Percentiles rank a stretch among this genome's conserved stretches.
Evolutionary conservation across 2,329 filamentous ascomycete genomes (phyloP).

Genomic region (Kalaharituber pfeilii): DNA sequence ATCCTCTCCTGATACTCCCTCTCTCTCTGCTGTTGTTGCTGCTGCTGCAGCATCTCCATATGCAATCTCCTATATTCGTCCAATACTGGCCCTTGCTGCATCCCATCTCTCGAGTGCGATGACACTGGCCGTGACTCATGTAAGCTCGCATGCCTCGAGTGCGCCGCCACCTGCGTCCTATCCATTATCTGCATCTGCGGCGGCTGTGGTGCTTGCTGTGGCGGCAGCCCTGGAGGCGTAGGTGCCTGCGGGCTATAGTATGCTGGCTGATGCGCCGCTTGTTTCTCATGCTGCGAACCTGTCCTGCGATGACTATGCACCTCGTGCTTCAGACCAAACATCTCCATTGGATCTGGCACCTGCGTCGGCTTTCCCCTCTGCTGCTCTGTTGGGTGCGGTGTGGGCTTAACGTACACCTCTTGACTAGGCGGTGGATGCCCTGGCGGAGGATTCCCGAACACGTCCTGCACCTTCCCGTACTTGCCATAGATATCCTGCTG

Average conservation of each 20-base stretch:
- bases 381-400: background rate
- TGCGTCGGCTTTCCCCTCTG: background rate
- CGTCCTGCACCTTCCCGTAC: background rate
- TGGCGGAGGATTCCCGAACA: background rate
- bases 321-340: background rate
- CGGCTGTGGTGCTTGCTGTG: constrained; percentile 4
- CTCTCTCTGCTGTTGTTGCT: too few relatives aligned
- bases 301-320: background rate
- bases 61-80: background rate
- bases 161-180: background rate
- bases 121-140: background rate
- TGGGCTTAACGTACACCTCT: background rate
- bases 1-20: background rate
- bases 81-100: background rate
- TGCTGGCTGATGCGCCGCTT: background rate
- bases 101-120: background rate
- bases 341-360: background rate
- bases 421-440: background rate
- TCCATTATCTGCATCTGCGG: background rate
- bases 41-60: background rate
- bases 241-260: constrained; percentile 1
- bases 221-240: constrained; percentile 1
- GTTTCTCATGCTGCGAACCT: background rate
- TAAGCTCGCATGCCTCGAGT: background rate
- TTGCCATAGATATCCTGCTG: background rate